Evolutionary conservation across 2,329 filamentous ascomycete genomes (phyloP).

Genomic region (Fusarium incarnatum): DNA sequence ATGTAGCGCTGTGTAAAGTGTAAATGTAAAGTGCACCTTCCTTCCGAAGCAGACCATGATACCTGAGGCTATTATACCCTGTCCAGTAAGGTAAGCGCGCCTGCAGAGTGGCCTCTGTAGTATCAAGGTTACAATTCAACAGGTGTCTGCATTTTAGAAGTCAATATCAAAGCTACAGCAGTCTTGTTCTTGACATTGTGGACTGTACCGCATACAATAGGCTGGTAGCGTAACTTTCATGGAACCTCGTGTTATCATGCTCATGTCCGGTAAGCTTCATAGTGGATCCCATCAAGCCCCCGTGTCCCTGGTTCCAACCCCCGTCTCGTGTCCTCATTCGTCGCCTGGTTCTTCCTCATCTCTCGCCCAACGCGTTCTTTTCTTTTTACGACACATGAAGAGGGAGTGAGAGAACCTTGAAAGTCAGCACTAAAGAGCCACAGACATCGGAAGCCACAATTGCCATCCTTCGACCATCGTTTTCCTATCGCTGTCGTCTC

Average conservation of each 20-base stretch:
- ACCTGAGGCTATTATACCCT: not conserved
- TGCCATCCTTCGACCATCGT: conserved; percentile 24
- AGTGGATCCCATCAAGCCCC: conserved; percentile 38
- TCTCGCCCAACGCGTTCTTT: conserved; percentile 46
- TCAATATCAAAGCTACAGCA: conserved; percentile 19
- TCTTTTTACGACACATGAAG: conserved; percentile 43
- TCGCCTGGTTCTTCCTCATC: conserved; percentile 42
- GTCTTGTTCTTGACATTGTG: not conserved
- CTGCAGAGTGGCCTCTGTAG: not conserved
- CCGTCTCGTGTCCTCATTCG: conserved; percentile 41
- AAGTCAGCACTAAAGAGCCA: conserved; percentile 39
- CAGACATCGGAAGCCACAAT: conserved; percentile 37
- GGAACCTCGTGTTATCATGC: conserved; percentile 36
- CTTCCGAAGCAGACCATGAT: not conserved
- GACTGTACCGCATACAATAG: conserved; percentile 26
- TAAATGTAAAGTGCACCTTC: not conserved
- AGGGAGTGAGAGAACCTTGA: conserved; percentile 37
- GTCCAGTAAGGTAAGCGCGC: not conserved
- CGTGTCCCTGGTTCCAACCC: conserved; percentile 39
- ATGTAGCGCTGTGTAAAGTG: not conserved
- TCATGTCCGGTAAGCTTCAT: conserved; percentile 37
- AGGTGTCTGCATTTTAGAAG: not conserved
- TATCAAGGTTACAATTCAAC: not conserved
- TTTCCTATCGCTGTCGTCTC: conserved; percentile 26
- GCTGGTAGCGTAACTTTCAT: conserved; percentile 24